Base-by-base conservation (phyloP, 2,329 filamentous ascomycete species). In the Neocucurbitaria cava region DNA sequence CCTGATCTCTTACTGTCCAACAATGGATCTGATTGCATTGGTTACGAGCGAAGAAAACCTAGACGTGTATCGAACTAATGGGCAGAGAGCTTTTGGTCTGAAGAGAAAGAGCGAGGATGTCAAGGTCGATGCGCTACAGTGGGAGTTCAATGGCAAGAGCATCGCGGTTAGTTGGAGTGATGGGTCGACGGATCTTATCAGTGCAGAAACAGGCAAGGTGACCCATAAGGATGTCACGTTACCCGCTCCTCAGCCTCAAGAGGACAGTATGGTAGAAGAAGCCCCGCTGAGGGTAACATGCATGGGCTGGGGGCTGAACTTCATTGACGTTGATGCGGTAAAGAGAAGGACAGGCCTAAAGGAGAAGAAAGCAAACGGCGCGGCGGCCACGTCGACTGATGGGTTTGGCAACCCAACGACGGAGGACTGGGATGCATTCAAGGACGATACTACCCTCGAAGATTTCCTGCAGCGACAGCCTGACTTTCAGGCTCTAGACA, bases 151-250 rank as follows among this genome's bases (percentile, higher is more conserved):
- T 53, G 80, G 89, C 8, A 89, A 91, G 58, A 87, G 91, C 38
- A 83, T 97, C 49, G 92, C 92, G 13, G 86, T 95, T 13, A 91
- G 87, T 41, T 96, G 91, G 87, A 91, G 85, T 63, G 91, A 96
- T 78, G 90, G 90, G 24, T 85, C 85, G 6, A 85, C 95, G 18
- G 87, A 91, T 53, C 78, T 96, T 31, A 84, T 94, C 72, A 90
- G 89, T 56, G 78, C 92, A 20, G 92, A 95, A 73, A 93, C 87
- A 65, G 90, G 87, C 73, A 96, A 94, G 76, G 85, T 89, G 11
- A 87, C 92, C 18, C 89, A 95, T 72, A 86, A 89, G 66, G 75
- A 64, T 52, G 54, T 70, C 9, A 59, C 50, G 52, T 47, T 66
- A 36, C 65, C 63, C 8, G 46, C 40, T 44, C 28, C 33, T 26